Evolutionary conservation across 306 rosid genomes (phyloP).

Genomic region (Fagus sylvatica): DNA sequence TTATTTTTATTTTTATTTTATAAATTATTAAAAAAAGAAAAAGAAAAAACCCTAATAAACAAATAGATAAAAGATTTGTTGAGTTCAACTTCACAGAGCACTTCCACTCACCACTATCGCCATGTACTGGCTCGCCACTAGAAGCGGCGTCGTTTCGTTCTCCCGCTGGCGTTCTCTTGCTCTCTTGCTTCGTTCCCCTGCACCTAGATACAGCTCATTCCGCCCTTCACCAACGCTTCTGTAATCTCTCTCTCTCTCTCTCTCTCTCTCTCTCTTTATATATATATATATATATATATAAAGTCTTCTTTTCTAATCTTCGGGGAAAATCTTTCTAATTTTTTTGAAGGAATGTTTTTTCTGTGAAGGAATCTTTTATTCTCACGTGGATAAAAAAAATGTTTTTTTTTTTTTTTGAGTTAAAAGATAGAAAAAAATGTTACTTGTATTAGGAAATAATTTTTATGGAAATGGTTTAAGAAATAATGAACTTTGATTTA

Average conservation of each 20-base stretch:
- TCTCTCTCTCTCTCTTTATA: background rate
- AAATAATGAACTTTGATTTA: background rate
- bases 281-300: background rate
- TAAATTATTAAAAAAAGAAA: too few species aligned
- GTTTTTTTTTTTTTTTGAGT: too few species aligned
- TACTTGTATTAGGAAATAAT: background rate
- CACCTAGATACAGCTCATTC: slow-evolving; percentile 34
- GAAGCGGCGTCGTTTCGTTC: slow-evolving; percentile 52
- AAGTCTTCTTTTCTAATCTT: background rate
- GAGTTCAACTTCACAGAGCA: background rate
- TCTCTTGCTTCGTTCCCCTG: slow-evolving; percentile 41
- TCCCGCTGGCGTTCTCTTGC: slow-evolving; percentile 62
- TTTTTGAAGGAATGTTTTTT: too few species aligned
- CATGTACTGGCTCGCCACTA: slow-evolving; percentile 58
- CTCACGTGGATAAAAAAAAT: background rate
- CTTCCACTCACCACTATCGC: background rate
- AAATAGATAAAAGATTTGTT: too few species aligned
- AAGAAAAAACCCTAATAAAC: too few species aligned
- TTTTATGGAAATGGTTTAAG: background rate
- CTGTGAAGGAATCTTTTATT: background rate
- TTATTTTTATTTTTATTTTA: too few species aligned
- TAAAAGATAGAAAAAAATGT: background rate
- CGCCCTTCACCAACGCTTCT: slow-evolving; percentile 44
- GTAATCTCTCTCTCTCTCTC: slow-evolving; percentile 45
- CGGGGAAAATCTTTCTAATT: background rate